Evolutionary conservation across 352 stramenopile species (phyloP), one percentile per base, ranked within the genome.

Genomic region (Phytophthora kernoviae): DNA sequence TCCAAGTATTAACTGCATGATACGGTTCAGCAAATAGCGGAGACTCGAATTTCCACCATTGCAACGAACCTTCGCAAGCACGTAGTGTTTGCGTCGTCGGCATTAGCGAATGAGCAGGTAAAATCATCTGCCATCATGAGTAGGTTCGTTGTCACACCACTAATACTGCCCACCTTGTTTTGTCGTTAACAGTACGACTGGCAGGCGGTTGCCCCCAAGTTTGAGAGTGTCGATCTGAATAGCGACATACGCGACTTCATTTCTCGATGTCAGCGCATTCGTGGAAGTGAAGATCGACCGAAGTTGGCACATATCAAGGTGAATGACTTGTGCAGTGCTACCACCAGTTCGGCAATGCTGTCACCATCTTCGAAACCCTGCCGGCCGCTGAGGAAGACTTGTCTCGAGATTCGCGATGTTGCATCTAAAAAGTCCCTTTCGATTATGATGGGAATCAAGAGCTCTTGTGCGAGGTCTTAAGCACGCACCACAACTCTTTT

Each of bases 91-190:
- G 82, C 91, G 54, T 88, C 82, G 2, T 91, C 84, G 4, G 72
- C 78, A n/a, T 74, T 95, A 6, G 84, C 84, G 14, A 93, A 93
- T 49, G 71, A 88, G 41, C 86, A 94, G 77, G 84, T 91, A 71
- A 37, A n/a, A 32, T 24, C 42, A 49, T n/a, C 53, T 45, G 2
- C 66, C 47, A 12, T 6, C 46, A 8, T 8, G 2, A 39, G 2
- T 39, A 14, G 4, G 33, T 17, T n/a, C 14, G 33, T 6, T 3
- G 3, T 7, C 24, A 30, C 4, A 39, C 11, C 9, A 14, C 14
- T 39, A 39, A 15, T 43, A 43, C 10, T 9, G 8, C 12, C n/a
- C 37, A 21, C 6, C 2, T 17, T 43, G 9, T 30, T 20, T 50
- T 57, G 26, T 53, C 37, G 5, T 67, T 45, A 14, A 6, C 50